These are phyloP conservation scores for Coemansia pectinata DNA, from an alignment of 192 early-diverging fungal species.

Conservation along the genomic window DNA sequence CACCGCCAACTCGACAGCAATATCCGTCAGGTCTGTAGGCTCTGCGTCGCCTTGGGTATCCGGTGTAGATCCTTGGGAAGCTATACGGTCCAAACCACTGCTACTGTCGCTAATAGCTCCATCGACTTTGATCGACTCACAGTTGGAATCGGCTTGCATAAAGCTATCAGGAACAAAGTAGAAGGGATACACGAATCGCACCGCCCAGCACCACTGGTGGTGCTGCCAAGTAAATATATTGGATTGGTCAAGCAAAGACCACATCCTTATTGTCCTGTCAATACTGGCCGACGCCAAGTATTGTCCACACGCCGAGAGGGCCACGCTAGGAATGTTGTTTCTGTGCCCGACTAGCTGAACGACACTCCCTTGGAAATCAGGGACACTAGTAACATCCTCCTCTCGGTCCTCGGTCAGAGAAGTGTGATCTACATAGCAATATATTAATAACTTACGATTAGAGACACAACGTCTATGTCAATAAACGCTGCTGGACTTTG, in stretches of 20 bases:
- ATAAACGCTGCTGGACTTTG: background rate
- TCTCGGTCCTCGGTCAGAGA: background rate
- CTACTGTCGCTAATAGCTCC: background rate
- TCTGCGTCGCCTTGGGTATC: background rate
- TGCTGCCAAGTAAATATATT: constrained; percentile 20
- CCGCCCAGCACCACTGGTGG: constrained; percentile 41
- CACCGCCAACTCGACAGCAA: background rate
- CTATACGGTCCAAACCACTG: background rate
- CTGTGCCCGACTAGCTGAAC: constrained; percentile 16
- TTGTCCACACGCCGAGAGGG: constrained; percentile 32
- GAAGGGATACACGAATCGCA: constrained; percentile 41
- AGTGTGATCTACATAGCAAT: background rate
- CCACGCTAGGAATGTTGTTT: constrained; percentile 31
- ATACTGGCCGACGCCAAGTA: constrained; percentile 48
- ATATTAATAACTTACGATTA: background rate
- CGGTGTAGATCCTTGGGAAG: background rate
- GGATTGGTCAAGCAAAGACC: constrained; percentile 17
- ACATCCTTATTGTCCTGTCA: constrained; percentile 31
- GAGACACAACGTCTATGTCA: background rate
- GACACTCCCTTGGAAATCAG: constrained; percentile 10
- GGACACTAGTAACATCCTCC: background rate
- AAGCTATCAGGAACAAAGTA: constrained; percentile 22
- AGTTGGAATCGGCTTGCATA: background rate
- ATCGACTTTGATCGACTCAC: background rate
- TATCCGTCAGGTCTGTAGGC: background rate